Evolutionary conservation across 805 yeast genomes (phyloP).

Genomic region (Metschnikowia sp.): DNA sequence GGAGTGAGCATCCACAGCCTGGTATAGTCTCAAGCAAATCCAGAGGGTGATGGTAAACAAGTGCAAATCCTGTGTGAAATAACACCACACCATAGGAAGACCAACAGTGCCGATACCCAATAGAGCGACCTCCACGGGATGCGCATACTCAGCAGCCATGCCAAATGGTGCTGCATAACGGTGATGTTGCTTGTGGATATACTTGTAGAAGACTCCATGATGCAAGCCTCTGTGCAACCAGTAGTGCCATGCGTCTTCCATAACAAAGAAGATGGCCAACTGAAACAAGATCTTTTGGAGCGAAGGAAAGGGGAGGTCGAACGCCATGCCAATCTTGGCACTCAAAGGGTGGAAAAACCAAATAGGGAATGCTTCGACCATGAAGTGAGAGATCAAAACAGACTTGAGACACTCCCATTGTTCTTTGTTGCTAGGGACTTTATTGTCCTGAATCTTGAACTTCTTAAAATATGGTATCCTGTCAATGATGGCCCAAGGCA

Average conservation of each 20-base stretch:
- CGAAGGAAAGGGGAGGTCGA: slow-evolving; percentile 83
- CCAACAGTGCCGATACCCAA: slow-evolving; percentile 97
- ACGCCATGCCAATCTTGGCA: slow-evolving; percentile 70
- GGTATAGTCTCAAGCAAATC: slow-evolving; percentile 85
- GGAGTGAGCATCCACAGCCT: slow-evolving; percentile 96
- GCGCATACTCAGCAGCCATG: slow-evolving; percentile 95
- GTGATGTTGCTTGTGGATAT: slow-evolving; percentile 96
- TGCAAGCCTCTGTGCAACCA: slow-evolving; percentile 92
- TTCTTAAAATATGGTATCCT: slow-evolving; percentile 77
- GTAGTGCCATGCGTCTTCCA: slow-evolving; percentile 97
- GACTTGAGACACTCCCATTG: slow-evolving; percentile 90
- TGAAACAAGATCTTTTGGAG: slow-evolving; percentile 57
- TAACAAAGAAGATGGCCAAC: slow-evolving; percentile 70
- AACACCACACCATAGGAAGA: slow-evolving; percentile 75
- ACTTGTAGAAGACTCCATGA: slow-evolving; percentile 82
- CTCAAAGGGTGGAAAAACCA: slow-evolving; percentile 97
- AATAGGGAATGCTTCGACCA: slow-evolving; percentile 93
- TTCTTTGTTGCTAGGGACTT: slow-evolving; percentile 74
- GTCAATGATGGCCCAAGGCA: slow-evolving; percentile 92
- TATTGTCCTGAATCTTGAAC: slow-evolving; percentile 87
- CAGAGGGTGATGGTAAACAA: slow-evolving; percentile 85
- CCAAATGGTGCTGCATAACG: slow-evolving; percentile 98
- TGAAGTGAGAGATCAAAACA: slow-evolving; percentile 80
- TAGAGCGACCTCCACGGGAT: slow-evolving; percentile 87
- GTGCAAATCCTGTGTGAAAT: slow-evolving; percentile 69